Evolutionary conservation across 306 rosid genomes (phyloP).

Genomic region (Acmispon strigosus): DNA sequence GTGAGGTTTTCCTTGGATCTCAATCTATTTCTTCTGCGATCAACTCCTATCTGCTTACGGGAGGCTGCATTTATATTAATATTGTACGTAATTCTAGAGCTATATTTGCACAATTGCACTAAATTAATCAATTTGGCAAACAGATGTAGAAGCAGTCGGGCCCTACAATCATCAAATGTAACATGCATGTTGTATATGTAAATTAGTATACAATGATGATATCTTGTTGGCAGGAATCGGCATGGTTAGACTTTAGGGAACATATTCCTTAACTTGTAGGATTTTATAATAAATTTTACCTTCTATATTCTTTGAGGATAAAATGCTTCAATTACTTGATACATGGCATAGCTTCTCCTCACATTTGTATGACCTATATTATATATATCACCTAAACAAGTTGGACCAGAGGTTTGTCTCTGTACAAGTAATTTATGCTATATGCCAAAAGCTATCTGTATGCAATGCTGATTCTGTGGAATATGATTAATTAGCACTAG

Average conservation of each 20-base stretch:
- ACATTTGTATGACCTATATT: too few relatives aligned
- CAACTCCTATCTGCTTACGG: background rate
- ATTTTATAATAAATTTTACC: background rate
- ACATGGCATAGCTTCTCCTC: background rate
- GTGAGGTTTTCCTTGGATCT: background rate
- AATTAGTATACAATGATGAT: too few relatives aligned
- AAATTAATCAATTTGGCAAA: too few relatives aligned
- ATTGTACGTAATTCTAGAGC: too few relatives aligned
- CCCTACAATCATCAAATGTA: too few relatives aligned
- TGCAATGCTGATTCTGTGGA: background rate
- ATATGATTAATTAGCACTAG: background rate
- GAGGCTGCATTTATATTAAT: too few relatives aligned
- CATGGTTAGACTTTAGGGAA: background rate
- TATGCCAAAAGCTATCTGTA: background rate
- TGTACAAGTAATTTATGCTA: background rate
- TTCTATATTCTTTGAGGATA: background rate
- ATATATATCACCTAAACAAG: too few relatives aligned
- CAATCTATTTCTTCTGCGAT: background rate
- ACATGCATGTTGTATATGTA: too few relatives aligned
- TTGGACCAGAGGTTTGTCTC: too few relatives aligned
- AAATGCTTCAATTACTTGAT: background rate
- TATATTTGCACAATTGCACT: too few relatives aligned
- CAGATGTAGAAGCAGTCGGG: too few relatives aligned
- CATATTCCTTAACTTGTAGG: too few relatives aligned
- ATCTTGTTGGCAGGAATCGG: constrained; percentile 2